Conservation (phyloP, 495 filamentous ascomycete genomes). For the Penicillium simplicissimum region DNA sequence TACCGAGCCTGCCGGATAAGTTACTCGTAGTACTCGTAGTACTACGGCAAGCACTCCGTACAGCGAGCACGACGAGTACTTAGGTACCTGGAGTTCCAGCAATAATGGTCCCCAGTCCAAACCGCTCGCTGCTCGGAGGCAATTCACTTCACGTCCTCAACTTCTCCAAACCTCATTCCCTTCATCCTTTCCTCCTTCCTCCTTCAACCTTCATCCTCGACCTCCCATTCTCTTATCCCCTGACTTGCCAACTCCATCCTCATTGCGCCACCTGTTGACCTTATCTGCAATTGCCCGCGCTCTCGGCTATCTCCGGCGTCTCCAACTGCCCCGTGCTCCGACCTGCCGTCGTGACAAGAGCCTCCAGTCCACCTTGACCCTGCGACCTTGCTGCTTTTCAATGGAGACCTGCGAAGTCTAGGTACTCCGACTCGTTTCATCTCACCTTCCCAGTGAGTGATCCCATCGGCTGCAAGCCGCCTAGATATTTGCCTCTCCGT, state of each 20-base stretch:
- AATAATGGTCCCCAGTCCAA: not conserved
- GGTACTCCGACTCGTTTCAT: conserved; percentile 4
- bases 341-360: not conserved
- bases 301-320: conserved; percentile 45
- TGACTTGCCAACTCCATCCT: conserved; percentile 4
- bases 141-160: conserved; percentile 18
- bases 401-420: conserved; percentile 16
- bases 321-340: conserved; percentile 24
- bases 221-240: conserved; percentile 7
- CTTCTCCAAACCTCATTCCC: conserved; percentile 11
- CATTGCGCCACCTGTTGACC: conserved; percentile 7
- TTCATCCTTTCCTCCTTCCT: not conserved
- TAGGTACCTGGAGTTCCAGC: conserved; percentile 10
- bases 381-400: not conserved
- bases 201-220: conserved; percentile 12
- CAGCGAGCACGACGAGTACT: conserved; percentile 8
- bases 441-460: conserved; percentile 3
- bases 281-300: conserved; percentile 37
- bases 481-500: not conserved
- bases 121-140: conserved; percentile 15
- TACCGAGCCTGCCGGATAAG: not conserved
- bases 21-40: too few relatives aligned
- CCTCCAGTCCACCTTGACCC: not conserved
- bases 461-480: not conserved
- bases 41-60: not conserved